Conservation (phyloP, 1,139 yeast species). For the Geotrichum reessii region DNA sequence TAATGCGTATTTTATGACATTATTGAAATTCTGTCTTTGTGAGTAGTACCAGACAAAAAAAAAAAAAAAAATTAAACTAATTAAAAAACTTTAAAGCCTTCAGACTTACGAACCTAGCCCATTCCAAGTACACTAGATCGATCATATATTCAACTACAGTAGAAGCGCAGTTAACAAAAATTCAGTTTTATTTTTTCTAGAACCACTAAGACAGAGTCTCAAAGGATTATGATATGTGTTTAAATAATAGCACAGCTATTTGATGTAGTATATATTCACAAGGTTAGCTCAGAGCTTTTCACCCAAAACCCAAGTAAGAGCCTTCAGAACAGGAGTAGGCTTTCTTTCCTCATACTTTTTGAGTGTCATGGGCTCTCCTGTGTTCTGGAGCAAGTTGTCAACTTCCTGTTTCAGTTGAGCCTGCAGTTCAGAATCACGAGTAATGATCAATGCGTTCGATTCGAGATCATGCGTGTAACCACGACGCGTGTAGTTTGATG, state of each 20-base stretch:
- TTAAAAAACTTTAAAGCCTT: too few species aligned
- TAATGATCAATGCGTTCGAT: constrained; percentile 72
- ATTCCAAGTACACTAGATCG: too few species aligned
- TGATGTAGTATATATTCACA: background rate
- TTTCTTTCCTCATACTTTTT: constrained; percentile 61
- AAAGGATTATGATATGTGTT: too few species aligned
- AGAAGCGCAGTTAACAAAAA: too few species aligned
- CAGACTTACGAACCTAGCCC: too few species aligned
- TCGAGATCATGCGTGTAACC: constrained; percentile 87
- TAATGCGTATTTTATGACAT: background rate
- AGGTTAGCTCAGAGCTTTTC: constrained; percentile 37
- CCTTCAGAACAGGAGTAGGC: constrained; percentile 50
- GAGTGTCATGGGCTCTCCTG: constrained; percentile 45
- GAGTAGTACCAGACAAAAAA: background rate
- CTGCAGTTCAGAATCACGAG: constrained; percentile 59
- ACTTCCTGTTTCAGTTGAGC: constrained; percentile 56
- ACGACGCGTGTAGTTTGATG: constrained; percentile 87
- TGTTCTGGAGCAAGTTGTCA: constrained; percentile 51
- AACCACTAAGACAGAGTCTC: too few species aligned
- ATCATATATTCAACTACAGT: too few species aligned
- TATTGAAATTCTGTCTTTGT: background rate
- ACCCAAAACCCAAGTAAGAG: constrained; percentile 42
- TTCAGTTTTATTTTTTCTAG: too few species aligned
- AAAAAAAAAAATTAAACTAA: background rate
- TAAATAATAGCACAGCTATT: too few species aligned